Evolutionary conservation across 2,329 filamentous ascomycete species (phyloP).

Genomic region (Epichloe scottii): DNA sequence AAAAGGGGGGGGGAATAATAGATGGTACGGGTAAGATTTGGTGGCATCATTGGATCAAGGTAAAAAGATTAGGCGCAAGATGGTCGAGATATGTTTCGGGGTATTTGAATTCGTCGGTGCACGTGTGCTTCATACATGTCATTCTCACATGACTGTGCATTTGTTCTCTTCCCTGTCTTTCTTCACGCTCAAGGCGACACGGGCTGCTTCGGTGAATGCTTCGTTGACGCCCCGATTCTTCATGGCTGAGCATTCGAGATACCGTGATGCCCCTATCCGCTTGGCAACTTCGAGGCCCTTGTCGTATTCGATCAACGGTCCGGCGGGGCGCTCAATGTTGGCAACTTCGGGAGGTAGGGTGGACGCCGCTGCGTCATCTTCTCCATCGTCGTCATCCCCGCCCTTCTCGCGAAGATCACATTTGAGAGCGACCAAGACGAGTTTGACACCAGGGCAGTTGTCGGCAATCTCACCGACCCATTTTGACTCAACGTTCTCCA

Average conservation of each 20-base stretch:
- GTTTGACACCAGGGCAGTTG: conserved; percentile 89
- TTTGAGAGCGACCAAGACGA: conserved; percentile 91
- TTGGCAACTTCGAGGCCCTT: conserved; percentile 84
- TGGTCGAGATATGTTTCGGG: neutral
- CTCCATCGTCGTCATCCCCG: conserved; percentile 55
- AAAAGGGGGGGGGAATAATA: neutral
- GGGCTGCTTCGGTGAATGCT: conserved; percentile 93
- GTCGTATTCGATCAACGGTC: conserved; percentile 76
- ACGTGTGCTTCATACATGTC: neutral
- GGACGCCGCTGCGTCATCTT: conserved; percentile 39
- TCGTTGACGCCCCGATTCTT: conserved; percentile 97
- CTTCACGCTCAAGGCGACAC: conserved; percentile 71
- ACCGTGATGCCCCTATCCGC: conserved; percentile 82
- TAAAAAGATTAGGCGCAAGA: neutral
- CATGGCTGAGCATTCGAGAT: conserved; percentile 97
- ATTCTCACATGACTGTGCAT: conserved; percentile 45
- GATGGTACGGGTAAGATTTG: neutral
- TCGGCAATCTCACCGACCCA: conserved; percentile 98
- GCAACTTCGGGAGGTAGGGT: conserved; percentile 9
- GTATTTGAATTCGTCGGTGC: conserved; percentile 3
- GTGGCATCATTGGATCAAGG: neutral
- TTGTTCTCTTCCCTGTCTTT: conserved; percentile 50
- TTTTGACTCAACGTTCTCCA: conserved; percentile 97
- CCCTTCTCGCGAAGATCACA: conserved; percentile 80
- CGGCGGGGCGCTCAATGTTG: conserved; percentile 39